A percentile compares a stretch with the other conserved stretches of the same genome.
Conservation (phyloP, 352 stramenopile species). For the Globisporangium paroecandrum region DNA sequence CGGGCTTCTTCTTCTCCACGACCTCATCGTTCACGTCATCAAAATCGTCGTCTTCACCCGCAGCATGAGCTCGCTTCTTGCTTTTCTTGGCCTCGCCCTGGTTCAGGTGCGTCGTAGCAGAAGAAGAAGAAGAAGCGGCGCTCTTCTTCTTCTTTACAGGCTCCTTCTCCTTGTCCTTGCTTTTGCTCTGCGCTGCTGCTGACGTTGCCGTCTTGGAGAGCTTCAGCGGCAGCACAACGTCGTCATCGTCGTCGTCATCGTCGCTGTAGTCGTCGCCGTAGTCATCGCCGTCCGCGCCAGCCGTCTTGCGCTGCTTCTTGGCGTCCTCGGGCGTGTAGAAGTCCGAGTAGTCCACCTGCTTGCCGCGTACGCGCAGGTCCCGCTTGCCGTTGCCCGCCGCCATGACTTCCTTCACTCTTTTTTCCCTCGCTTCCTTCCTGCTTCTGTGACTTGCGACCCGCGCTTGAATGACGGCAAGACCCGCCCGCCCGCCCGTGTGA, state of each 20-base stretch:
- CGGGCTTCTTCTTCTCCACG: constrained; percentile 9
- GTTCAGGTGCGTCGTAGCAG: neutral
- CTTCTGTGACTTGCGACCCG: constrained; percentile 13
- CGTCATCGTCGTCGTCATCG: constrained; percentile 28
- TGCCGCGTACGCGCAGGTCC: constrained; percentile 28
- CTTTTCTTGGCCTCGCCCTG: constrained; percentile 18
- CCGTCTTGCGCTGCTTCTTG: constrained; percentile 22
- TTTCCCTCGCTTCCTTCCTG: neutral
- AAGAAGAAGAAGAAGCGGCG: constrained; percentile 2
- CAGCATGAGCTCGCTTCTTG: constrained; percentile 10
- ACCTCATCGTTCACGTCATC: constrained; percentile 17
- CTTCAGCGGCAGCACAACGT: constrained; percentile 19
- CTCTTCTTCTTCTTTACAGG: constrained; percentile 14
- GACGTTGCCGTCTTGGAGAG: constrained; percentile 7
- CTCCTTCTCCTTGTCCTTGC: constrained; percentile 14
- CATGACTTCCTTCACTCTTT: constrained; percentile 19
- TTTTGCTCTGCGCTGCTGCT: constrained; percentile 16
- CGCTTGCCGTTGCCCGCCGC: constrained; percentile 26
- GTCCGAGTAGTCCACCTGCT: constrained; percentile 43
- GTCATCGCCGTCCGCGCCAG: constrained; percentile 18
- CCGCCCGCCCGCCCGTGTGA: neutral
- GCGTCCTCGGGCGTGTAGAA: constrained; percentile 22
- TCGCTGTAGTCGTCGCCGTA: constrained; percentile 38
- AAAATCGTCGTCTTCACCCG: constrained; percentile 8
- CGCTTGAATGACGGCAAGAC: constrained; percentile 13